Evolutionary conservation across 257 asterid genomes (phyloP), one percentile per base, ranked within the genome.

Genomic region (Mentha longifolia): DNA sequence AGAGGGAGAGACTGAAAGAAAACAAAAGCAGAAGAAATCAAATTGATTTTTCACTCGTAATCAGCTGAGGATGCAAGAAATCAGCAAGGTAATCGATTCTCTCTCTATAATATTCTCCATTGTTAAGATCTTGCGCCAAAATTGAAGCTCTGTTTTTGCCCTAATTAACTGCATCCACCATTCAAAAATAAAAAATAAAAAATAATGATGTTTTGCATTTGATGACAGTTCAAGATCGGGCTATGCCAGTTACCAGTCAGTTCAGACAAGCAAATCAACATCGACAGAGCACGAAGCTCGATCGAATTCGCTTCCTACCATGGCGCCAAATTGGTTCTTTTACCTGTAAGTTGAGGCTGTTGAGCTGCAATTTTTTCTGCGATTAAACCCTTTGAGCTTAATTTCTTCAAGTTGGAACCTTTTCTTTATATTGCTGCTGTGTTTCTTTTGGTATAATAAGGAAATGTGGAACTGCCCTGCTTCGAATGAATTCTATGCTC

Each of bases 401-500:
- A 41, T 7, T 41, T 41, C 2, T 41, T 37, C 6, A 7, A 41
- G 12, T 41, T 10, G 5, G 46, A 9, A 22, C 25, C 25, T 22
- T 22, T 22, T 22, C 25, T 22, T 22, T 22, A 22, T 22, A 22
- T 22, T 22, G 25, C 25, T 22, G 25, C 25, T 22, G 25, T 22
- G 25, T 22, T 22, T 22, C 25, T 22, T 22, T 22, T 22, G 25
- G 25, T 22, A 22, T 22, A 22, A 22, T 22, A 22, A 84, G 84
- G 85, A 81, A 71, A 81, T 84, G 84, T 84, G 88, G 86, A 84
- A 78, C 59, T 84, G 84, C 83, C 86, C 81, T 31, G 67, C 56
- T 64, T 77, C 85, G 16, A 28, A 62, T 35, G 78, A 80, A 25
- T 41, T 63, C 49, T 77, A 77, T n/a, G 57, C 65, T 9, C 45